Evolutionary conservation across 345 rosid genomes (phyloP), one percentile per base, ranked within the genome.

Genomic region (Lumnitzera littorea): DNA sequence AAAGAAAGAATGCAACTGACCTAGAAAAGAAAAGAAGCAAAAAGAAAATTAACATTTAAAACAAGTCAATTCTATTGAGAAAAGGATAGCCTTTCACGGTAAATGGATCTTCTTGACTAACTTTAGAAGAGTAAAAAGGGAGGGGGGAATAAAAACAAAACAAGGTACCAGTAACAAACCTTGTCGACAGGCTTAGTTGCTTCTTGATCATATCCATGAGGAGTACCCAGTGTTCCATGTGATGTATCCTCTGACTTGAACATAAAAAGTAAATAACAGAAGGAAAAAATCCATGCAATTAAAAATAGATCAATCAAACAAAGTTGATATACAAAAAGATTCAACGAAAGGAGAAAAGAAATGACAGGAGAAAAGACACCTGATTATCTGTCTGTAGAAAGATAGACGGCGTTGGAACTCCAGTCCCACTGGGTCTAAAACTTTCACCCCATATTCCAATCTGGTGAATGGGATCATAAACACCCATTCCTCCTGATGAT

Each of bases 181-280:
- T 86, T 91, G 51, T 84, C 96, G 63, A 46, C 48, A 70, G 85
- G 86, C 70, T 83, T 91, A 57, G 73, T 76, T 70, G 85, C 91
- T 70, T 88, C 94, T 80, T 82, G 96, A 46, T 86, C 94, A 67
- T 81, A 82, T 70, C 77, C 79, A 81, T 63, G 72, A 50, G 86
- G 68, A 63, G 74, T 73, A 62, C 73, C 86, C 15, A 71, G 74
- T 31, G 82, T 70, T 41, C 79, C 94, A 12, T 77, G 85, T 27
- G 88, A 91, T 75, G 84, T 80, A 61, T 87, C 89, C 68, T 86
- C 96, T 1, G 89, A 91, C 98, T 91, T 27, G 31, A 49, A n/a
- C 50, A 50, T 16, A 31, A 24, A 2, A 27, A 15, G 25, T 25
- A 13, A 13, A 25, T 31, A 10, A 27, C 2, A 48, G 47, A 49